Percentiles rank a stretch among this genome's conserved stretches.
phyloP scores from a whole-genome alignment of 805 yeast genomes.

The Kodamaea jinghongensis region DNA sequence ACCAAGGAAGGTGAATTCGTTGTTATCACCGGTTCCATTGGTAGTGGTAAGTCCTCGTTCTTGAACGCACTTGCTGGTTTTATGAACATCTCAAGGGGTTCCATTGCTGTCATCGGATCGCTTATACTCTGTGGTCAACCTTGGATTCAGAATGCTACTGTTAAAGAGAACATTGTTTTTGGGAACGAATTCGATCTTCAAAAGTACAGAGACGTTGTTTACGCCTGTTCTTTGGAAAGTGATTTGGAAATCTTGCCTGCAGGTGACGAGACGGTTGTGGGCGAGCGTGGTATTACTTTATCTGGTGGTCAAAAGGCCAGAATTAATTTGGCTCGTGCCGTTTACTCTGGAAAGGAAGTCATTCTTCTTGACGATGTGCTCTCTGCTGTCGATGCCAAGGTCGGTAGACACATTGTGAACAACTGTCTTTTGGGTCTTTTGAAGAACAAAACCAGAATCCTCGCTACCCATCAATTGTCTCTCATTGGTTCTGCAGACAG shows the following conservation, averaged over 20 bases:
- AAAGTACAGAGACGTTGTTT: slow-evolving; percentile 52
- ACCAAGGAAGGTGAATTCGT: slow-evolving; percentile 74
- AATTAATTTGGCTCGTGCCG: slow-evolving; percentile 74
- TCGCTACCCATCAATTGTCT: slow-evolving; percentile 84
- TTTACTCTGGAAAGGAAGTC: slow-evolving; percentile 65
- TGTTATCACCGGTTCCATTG: slow-evolving; percentile 76
- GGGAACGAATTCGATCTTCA: slow-evolving; percentile 53
- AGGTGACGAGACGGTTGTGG: slow-evolving; percentile 77
- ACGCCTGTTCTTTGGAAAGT: slow-evolving; percentile 63
- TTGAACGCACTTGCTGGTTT: slow-evolving; percentile 69
- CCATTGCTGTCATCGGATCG: slow-evolving; percentile 51
- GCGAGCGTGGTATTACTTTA: slow-evolving; percentile 80
- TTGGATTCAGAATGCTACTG: slow-evolving; percentile 82
- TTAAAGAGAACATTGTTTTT: slow-evolving; percentile 72
- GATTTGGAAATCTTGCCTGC: slow-evolving; percentile 66
- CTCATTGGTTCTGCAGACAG: slow-evolving; percentile 68
- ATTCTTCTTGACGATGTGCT: slow-evolving; percentile 74
- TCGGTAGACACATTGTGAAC: slow-evolving; percentile 72
- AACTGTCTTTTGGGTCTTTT: slow-evolving; percentile 64
- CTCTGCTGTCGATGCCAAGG: slow-evolving; percentile 84
- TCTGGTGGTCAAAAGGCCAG: slow-evolving; percentile 90
- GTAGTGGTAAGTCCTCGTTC: slow-evolving; percentile 78
- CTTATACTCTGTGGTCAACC: slow-evolving; percentile 61
- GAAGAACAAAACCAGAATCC: slow-evolving; percentile 59
- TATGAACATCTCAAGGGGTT: slow-evolving; percentile 58